A percentile compares a stretch with the other conserved stretches of the same genome.
Conservation (phyloP, 2,329 filamentous ascomycete genomes). For the Colletotrichum sp. region DNA sequence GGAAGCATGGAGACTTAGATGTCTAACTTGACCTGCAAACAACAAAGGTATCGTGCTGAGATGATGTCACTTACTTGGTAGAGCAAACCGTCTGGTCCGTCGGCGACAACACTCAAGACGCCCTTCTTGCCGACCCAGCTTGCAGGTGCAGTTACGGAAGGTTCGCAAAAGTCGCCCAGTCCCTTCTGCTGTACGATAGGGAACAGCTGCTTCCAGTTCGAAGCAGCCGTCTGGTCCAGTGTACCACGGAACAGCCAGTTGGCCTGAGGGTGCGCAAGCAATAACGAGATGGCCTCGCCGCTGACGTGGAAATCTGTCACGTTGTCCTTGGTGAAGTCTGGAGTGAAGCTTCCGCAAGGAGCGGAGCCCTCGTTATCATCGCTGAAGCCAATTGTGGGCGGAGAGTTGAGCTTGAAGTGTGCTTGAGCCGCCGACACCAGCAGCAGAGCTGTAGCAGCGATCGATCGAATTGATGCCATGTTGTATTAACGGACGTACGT, state of each 20-base stretch:
- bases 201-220: conserved; percentile 60
- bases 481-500: neutral
- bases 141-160: conserved; percentile 50
- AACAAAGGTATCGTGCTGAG: conserved; percentile 45
- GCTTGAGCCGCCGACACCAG: conserved; percentile 47
- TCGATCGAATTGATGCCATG: conserved; percentile 28
- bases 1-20: neutral
- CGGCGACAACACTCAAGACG: conserved; percentile 54
- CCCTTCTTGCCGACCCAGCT: conserved; percentile 60
- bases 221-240: conserved; percentile 48
- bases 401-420: conserved; percentile 58
- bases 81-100: conserved; percentile 59
- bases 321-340: conserved; percentile 41
- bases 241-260: conserved; percentile 65
- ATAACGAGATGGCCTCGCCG: conserved; percentile 55
- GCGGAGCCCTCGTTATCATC: conserved; percentile 32
- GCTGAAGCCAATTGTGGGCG: conserved; percentile 51
- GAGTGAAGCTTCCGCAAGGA: conserved; percentile 50
- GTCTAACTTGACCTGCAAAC: neutral
- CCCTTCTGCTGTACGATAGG: conserved; percentile 59
- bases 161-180: conserved; percentile 58
- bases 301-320: conserved; percentile 59
- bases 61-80: conserved; percentile 51
- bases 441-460: conserved; percentile 27
- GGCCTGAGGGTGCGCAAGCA: conserved; percentile 53